Conservation (phyloP, 179 eudicot genomes). For the Heliamphora pulchella region DNA sequence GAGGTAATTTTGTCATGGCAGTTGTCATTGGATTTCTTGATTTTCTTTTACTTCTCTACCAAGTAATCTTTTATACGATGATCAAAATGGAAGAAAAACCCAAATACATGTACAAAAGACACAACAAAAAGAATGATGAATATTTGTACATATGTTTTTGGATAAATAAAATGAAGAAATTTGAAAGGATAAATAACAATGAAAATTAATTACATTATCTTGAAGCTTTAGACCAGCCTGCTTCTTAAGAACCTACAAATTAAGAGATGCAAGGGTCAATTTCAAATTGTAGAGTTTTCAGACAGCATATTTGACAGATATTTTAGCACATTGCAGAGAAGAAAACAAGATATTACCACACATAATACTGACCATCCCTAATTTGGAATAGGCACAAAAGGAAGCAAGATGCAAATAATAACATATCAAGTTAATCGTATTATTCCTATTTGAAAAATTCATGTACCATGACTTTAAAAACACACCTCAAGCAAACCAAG, state of each 20-base stretch:
- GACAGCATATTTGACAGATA: background rate
- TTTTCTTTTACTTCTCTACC: background rate
- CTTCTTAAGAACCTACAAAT: constrained; percentile 74
- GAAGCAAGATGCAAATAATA: background rate
- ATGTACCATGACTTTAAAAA: background rate
- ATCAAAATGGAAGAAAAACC: background rate
- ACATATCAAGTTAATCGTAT: background rate
- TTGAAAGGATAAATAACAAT: constrained; percentile 7
- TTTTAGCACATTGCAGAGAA: background rate
- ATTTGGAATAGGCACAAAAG: background rate
- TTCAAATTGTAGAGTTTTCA: background rate
- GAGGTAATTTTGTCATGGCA: background rate
- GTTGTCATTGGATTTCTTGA: no score
- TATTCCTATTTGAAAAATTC: no score
- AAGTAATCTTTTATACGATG: background rate
- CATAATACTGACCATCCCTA: background rate
- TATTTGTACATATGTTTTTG: background rate
- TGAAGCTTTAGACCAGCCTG: constrained; percentile 91
- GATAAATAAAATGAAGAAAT: background rate
- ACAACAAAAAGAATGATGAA: background rate
- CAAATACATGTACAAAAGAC: background rate
- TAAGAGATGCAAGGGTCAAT: constrained; percentile 16
- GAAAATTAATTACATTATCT: constrained; percentile 42
- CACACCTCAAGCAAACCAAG: background rate
- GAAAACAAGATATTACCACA: background rate